These are phyloP conservation scores for Guillardia theta DNA, from an alignment of 78 protist genomes.

Conservation along the genomic window DNA sequence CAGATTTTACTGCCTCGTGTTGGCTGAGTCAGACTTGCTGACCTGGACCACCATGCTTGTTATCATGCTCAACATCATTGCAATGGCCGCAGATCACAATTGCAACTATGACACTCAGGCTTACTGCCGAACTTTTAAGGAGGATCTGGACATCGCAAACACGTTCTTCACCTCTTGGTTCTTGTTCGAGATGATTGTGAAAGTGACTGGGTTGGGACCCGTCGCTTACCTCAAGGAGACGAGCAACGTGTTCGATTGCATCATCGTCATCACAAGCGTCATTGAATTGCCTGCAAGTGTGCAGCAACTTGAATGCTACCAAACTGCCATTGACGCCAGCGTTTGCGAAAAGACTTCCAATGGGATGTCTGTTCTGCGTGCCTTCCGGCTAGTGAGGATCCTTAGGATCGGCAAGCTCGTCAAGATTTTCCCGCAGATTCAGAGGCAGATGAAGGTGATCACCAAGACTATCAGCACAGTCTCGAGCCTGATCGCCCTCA, in stretches of 20 bases:
- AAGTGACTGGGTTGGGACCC: neutral
- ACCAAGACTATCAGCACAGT: neutral
- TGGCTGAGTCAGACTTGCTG: neutral
- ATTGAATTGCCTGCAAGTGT: neutral
- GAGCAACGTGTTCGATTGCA: neutral
- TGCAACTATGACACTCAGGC: neutral
- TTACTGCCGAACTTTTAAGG: neutral
- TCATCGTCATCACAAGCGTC: neutral
- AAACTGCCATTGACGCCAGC: neutral
- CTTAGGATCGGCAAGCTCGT: neutral
- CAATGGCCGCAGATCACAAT: neutral
- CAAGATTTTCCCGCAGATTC: neutral
- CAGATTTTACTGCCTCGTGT: neutral
- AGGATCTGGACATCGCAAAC: neutral
- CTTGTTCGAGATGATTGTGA: neutral
- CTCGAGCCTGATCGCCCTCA: neutral
- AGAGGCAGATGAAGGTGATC: slow-evolving; percentile 11
- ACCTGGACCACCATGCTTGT: neutral
- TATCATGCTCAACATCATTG: neutral
- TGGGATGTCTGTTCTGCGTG: neutral
- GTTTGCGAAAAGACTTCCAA: neutral
- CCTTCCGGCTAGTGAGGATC: neutral
- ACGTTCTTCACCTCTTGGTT: neutral
- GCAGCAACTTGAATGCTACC: neutral
- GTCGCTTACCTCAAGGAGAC: neutral